Conservation (phyloP, 768 basidiomycete genomes). For the Hypholoma sublateritium region DNA sequence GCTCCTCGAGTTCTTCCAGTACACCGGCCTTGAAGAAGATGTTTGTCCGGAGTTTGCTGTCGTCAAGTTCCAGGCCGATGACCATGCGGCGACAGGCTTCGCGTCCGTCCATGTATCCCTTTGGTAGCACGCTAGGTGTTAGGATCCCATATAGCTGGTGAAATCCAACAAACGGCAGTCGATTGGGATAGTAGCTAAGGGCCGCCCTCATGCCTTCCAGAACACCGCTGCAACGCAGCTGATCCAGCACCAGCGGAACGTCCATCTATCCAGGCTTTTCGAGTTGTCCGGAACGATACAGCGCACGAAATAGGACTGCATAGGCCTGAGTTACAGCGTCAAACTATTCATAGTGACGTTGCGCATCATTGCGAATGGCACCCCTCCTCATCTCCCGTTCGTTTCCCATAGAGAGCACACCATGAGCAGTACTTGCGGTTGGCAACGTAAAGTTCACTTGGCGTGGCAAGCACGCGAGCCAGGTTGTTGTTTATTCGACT, state of each 20-base stretch:
- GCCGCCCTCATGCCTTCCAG: slow-evolving; percentile 98
- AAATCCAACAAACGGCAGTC: slow-evolving; percentile 96
- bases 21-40: slow-evolving; percentile 99
- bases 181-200: slow-evolving; percentile 94
- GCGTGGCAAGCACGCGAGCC: slow-evolving; percentile 81
- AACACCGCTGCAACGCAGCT: slow-evolving; percentile 99
- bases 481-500: slow-evolving; percentile 99
- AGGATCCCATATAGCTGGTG: slow-evolving; percentile 95
- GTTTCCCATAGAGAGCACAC: slow-evolving; percentile 50
- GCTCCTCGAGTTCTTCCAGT: slow-evolving; percentile 92
- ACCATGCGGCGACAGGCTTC: no score
- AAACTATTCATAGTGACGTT: slow-evolving; percentile 95
- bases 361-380: slow-evolving; percentile 93
- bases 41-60: slow-evolving; percentile 87
- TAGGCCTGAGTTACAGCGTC: slow-evolving; percentile 88
- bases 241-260: slow-evolving; percentile 89
- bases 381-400: slow-evolving; percentile 88
- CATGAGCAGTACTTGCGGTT: slow-evolving; percentile 37
- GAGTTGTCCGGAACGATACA: slow-evolving; percentile 94
- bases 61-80: slow-evolving; percentile 84
- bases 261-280: slow-evolving; percentile 91
- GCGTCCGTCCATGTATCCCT: slow-evolving; percentile 98
- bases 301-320: slow-evolving; percentile 96
- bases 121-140: slow-evolving; percentile 89
- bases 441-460: slow-evolving; percentile 80